Evolutionary conservation across 768 basidiomycete species (phyloP), one percentile per base, ranked within the genome.

Genomic region (Postia placenta): DNA sequence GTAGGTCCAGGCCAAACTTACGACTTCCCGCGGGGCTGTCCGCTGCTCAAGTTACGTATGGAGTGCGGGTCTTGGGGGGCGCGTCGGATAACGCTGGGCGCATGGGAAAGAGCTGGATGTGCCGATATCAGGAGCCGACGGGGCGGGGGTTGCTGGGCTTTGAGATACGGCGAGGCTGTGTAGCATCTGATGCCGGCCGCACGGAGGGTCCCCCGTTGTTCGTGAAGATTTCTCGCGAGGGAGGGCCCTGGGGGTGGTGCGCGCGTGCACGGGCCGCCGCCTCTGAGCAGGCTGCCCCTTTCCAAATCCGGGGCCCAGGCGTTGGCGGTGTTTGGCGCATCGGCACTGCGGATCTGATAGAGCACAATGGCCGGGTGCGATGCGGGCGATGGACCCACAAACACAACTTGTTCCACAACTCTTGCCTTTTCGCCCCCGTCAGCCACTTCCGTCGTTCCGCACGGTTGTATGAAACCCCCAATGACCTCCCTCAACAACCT

Each of bases 401-500:
- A 48, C 49, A 53, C 57, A 58, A 58, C 57, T 47, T 55, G 49
- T 51, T 51, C 57, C 47, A 54, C 51, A 51, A 54, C 57, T 58
- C 54, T 54, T 55, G 54, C 54, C 57, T 53, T 53, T 54, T 58
- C 46, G 47, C 30, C 50, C 56, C 44, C 36, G 45, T 35, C 54
- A 47, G 43, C 50, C 57, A 40, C 54, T 48, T 42, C 36, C 55
- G 40, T 44, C 43, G 41, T 48, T 44, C 52, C 41, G 42, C 47
- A 30, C 49, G 48, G 22, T 20, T 47, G 30, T 38, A 45, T 25
- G 45, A 47, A 42, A 42, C 33, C 40, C 47, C 39, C 22, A 30
- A 63, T 63, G 62, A 50, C 62, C 43, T 57, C 52, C 47, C 59
- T 63, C 54, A 60, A 63, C 51, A 56, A 46, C 53, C 59, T 63